A percentile compares a stretch with the other conserved stretches of the same genome.
These are phyloP conservation scores for Fusarium phyllophilum DNA, from an alignment of 2,329 filamentous ascomycete species.

Conservation along the genomic window DNA sequence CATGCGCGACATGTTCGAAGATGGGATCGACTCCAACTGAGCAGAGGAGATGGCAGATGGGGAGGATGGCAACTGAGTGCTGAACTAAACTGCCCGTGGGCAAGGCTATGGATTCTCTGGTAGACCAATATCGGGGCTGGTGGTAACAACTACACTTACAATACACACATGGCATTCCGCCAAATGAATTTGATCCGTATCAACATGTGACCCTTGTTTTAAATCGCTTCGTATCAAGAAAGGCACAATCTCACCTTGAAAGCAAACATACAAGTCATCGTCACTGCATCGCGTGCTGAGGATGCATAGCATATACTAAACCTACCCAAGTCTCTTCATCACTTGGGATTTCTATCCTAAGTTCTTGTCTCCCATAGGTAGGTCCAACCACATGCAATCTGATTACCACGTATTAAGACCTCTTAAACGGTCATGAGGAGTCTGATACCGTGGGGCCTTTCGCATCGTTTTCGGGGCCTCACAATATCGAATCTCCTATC, in stretches of 20 bases:
- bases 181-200: neutral
- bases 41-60: too few relatives aligned
- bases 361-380: too few relatives aligned
- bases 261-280: too few relatives aligned
- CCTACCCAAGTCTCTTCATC: too few relatives aligned
- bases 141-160: neutral
- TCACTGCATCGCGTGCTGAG: too few relatives aligned
- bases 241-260: too few relatives aligned
- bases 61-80: neutral
- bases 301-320: too few relatives aligned
- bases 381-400: too few relatives aligned
- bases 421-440: neutral
- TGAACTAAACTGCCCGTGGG: neutral
- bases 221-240: neutral
- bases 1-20: neutral
- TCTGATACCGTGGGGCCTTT: conserved; percentile 19
- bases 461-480: conserved; percentile 9
- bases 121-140: neutral
- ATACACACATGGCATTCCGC: too few relatives aligned
- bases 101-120: neutral
- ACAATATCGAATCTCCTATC: conserved; percentile 8
- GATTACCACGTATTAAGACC: neutral
- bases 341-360: too few relatives aligned
- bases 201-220: neutral
- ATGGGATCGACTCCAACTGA: neutral